Evolutionary conservation across 1,284 basidiomycete genomes (phyloP), one percentile per base, ranked within the genome.

Genomic region (Kwoniella shivajii): DNA sequence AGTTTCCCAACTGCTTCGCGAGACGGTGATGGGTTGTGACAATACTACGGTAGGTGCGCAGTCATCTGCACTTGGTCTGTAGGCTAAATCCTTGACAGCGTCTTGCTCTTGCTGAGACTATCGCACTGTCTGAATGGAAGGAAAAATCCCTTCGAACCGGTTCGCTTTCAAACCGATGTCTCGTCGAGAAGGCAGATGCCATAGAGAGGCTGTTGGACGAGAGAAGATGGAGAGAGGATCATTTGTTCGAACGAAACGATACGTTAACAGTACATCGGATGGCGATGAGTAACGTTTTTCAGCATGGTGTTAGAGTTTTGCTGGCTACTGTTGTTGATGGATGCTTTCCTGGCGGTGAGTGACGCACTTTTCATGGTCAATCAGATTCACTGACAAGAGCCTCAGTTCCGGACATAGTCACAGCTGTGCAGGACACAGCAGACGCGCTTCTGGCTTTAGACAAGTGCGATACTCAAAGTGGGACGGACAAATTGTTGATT

Each of bases 11-110:
- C 74, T 85, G 44, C 81, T 84, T 22, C 89, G 89, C 87, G 81
- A 89, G 74, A 80, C 82, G 36, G 83, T 88, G 9, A 89, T 90
- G 88, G 89, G 89, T 18, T 89, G 88, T 79, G 86, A 88, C 65
- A 88, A 88, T 75, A 64, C 60, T 3, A 64, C 65, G 2, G 64
- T 65, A 47, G 42, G 64, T 54, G 2, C 9, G 22, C n/a, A 1
- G 6, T n/a, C 9, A 31, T 18, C 43, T 13, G 20, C 1, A 30
- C 18, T 14, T 10, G n/a, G 16, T 22, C 45, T 22, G 33, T 30
- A 24, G 24, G 26, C 43, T 45, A n/a, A n/a, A 30, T 6, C 22
- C 14, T 27, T 77, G 80, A 60, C 84, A 88, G 61, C 84, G 89
- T 44, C 87, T 88, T 79, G 88, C 86, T 11, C 80, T 90, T 36